Conservation (phyloP, 2,329 filamentous ascomycete species). For the Neospermospora avenae region DNA sequence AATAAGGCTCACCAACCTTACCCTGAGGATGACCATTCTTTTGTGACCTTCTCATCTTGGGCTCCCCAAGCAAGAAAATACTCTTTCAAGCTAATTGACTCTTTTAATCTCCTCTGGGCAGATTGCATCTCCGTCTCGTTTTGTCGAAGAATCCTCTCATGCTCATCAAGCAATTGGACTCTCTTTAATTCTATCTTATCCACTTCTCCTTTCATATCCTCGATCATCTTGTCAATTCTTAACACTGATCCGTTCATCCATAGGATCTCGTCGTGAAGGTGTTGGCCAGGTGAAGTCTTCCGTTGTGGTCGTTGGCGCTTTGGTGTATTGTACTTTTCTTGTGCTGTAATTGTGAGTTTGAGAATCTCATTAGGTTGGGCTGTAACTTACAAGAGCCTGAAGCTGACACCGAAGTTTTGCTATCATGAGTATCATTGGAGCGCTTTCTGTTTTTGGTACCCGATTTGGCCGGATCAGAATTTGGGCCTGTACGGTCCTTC, state of each 20-base stretch:
- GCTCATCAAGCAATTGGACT: background rate
- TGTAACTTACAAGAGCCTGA: background rate
- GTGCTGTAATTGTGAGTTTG: background rate
- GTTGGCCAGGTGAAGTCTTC: background rate
- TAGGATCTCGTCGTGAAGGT: background rate
- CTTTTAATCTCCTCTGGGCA: background rate
- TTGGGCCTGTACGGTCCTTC: background rate
- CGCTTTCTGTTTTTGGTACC: background rate
- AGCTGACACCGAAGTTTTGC: background rate
- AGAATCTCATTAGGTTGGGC: background rate
- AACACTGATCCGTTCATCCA: background rate
- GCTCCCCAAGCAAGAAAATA: constrained; percentile 4
- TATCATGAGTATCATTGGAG: background rate
- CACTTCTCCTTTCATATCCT: constrained; percentile 1
- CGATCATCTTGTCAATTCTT: background rate
- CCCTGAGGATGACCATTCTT: background rate
- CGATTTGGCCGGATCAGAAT: background rate
- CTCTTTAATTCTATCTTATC: background rate
- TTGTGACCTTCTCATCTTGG: constrained; percentile 7
- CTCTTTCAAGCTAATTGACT: background rate
- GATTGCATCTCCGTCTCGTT: background rate
- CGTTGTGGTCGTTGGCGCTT: background rate
- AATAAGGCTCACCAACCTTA: background rate
- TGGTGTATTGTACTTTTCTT: background rate
- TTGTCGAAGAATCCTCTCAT: background rate